Percentiles rank a stretch among this genome's conserved stretches.
Conservation (phyloP, 2,329 filamentous ascomycete species). For the Ophiostoma montium region DNA sequence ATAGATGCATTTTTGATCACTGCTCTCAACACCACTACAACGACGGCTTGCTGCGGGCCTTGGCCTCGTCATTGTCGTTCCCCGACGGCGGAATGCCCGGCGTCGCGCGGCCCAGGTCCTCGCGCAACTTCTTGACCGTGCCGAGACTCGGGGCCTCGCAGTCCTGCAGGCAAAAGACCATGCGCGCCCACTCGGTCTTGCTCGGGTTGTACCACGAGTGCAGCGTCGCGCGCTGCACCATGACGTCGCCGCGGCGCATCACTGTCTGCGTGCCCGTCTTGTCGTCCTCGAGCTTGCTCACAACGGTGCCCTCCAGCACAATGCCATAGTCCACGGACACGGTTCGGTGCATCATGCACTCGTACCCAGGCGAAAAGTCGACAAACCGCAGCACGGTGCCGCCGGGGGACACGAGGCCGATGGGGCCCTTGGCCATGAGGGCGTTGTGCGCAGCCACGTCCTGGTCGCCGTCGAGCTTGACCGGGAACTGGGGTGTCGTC, state of each 20-base stretch:
- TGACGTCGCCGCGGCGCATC: slow-evolving; percentile 19
- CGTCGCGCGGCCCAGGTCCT: slow-evolving; percentile 10
- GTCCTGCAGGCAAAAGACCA: slow-evolving; percentile 30
- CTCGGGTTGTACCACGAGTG: slow-evolving; percentile 39
- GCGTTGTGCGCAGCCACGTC: slow-evolving; percentile 13
- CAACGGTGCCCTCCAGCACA: slow-evolving; percentile 12
- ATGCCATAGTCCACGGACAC: slow-evolving; percentile 16
- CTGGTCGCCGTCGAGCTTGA: slow-evolving; percentile 11
- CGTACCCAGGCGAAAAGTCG: slow-evolving; percentile 19
- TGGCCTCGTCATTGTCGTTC: background rate
- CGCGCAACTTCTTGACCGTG: slow-evolving; percentile 8
- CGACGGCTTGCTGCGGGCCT: background rate
- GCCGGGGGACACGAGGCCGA: slow-evolving; percentile 12
- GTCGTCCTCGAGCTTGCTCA: slow-evolving; percentile 11
- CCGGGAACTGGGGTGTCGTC: slow-evolving; percentile 12
- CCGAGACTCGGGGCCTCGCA: slow-evolving; percentile 13
- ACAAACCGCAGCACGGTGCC: slow-evolving; percentile 16
- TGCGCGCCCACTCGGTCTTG: slow-evolving; percentile 31
- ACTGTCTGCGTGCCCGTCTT: slow-evolving; percentile 9
- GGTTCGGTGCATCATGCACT: slow-evolving; percentile 20
- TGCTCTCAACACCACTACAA: background rate
- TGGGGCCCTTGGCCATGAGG: slow-evolving; percentile 8
- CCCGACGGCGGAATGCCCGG: slow-evolving; percentile 2
- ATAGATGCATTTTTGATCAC: too few relatives aligned
- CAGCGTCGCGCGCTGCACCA: slow-evolving; percentile 32